Evolutionary conservation across 371 early-diverging fungal genomes (phyloP), one percentile per base, ranked within the genome.

Genomic region (Haplosporangium sp.): DNA sequence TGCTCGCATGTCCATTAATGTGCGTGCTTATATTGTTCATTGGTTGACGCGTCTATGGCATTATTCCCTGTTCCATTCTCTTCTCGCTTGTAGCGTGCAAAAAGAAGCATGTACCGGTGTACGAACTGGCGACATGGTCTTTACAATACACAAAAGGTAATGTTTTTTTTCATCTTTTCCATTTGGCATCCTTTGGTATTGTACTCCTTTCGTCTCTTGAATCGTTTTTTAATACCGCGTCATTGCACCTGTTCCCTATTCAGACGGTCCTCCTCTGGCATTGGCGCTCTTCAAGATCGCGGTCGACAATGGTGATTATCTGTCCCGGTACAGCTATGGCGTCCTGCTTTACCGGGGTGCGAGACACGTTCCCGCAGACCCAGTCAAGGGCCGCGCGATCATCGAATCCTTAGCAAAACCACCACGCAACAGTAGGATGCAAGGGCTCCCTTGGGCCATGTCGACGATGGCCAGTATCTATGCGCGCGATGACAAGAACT

Each of bases 401-500:
- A 18, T 79, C 29, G 64, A 68, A 21, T 45, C 69, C 5, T 42
- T 79, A 6, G 73, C 73, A 1, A 60, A 60, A 20, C 69, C 69
- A 5, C 13, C 23, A 9, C 29, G 42, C 5, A 14, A 50, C 1
- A 47, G n/a, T 41, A 51, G 46, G 11, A 11, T 55, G 11, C 47
- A 45, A n/a, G 54, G 62, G 1, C 18, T 68, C 16, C 62, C 79
- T 6, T 47, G 42, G 46, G 79, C 72, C 5, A 58, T 64, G 69
- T 56, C 64, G 38, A 62, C 69, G 0, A 23, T 79, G 8, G 79
- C 64, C 1, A 46, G 69, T 11, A 79, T 79, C 38, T 79, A 69
- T 41, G 79, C 73, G 0, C 68, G 73, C 7, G 79, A 79, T 12
- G 79, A 79, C 52, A 48, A 72, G 46, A 61, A 79, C 62, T 72